Percentiles rank a stretch among this genome's conserved stretches.
Conservation (phyloP, 2,329 filamentous ascomycete genomes). For the Blumeria graminis region DNA sequence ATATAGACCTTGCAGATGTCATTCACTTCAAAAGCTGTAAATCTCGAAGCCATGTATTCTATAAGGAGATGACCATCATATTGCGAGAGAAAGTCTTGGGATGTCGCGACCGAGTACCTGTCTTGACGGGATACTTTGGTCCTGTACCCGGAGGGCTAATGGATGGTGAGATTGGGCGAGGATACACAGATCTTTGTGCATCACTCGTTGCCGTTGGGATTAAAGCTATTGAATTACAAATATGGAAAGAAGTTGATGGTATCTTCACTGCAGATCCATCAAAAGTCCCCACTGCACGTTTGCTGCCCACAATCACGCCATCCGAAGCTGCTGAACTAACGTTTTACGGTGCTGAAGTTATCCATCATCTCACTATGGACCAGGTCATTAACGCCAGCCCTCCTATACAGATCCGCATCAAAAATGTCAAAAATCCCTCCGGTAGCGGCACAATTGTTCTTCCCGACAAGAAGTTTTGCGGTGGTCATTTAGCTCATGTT, state of each 20-base stretch:
- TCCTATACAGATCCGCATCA: slow-evolving; percentile 68
- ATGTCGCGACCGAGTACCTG: slow-evolving; percentile 45
- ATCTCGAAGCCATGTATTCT: slow-evolving; percentile 43
- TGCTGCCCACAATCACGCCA: slow-evolving; percentile 76
- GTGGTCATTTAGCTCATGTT: slow-evolving; percentile 21
- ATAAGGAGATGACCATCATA: slow-evolving; percentile 34
- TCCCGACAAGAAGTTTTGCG: slow-evolving; percentile 38
- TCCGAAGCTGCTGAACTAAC: slow-evolving; percentile 90
- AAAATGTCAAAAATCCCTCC: slow-evolving; percentile 72
- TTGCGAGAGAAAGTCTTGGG: slow-evolving; percentile 39
- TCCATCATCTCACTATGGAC: slow-evolving; percentile 97
- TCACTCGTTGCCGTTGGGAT: slow-evolving; percentile 76
- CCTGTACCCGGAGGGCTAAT: slow-evolving; percentile 77
- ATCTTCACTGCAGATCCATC: slow-evolving; percentile 68
- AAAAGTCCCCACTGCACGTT: slow-evolving; percentile 75
- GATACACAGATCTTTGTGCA: slow-evolving; percentile 91
- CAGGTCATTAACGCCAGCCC: slow-evolving; percentile 64
- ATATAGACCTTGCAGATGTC: slow-evolving; percentile 68
- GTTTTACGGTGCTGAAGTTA: slow-evolving; percentile 85
- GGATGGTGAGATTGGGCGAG: slow-evolving; percentile 69
- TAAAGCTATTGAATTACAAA: slow-evolving; percentile 70
- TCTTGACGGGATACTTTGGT: slow-evolving; percentile 86
- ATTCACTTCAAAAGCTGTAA: slow-evolving; percentile 39
- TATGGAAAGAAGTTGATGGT: slow-evolving; percentile 98
- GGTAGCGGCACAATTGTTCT: slow-evolving; percentile 61